phyloP scores from a whole-genome alignment of 1,284 basidiomycete genomes.

The Tilletiaria anomala region DNA sequence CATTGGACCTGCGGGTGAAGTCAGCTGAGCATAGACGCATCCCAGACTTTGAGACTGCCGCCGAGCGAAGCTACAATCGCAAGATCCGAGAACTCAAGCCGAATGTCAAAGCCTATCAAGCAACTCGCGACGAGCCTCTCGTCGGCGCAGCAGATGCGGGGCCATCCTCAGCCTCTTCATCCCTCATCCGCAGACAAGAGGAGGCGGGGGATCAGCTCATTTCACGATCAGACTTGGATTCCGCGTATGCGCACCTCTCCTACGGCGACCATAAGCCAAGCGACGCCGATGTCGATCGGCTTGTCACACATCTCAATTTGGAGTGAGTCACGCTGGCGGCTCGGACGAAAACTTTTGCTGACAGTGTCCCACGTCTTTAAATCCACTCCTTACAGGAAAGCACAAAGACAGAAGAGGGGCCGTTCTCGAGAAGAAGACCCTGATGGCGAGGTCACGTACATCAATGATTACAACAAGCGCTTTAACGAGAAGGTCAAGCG shows the following conservation, averaged over 20 bases:
- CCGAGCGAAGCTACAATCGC: constrained; percentile 76
- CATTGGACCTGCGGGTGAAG: too few species aligned
- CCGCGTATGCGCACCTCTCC: constrained; percentile 44
- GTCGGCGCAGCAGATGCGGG: background rate
- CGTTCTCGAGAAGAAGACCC: constrained; percentile 76
- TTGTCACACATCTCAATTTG: constrained; percentile 77
- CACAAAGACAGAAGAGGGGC: constrained; percentile 72
- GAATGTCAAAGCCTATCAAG: constrained; percentile 66
- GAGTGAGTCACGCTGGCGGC: constrained; percentile 55
- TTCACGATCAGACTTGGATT: too few species aligned
- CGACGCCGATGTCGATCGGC: constrained; percentile 84
- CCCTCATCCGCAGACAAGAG: too few species aligned
- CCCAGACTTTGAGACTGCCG: constrained; percentile 73
- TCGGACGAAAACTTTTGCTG: too few species aligned
- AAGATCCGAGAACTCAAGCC: constrained; percentile 73
- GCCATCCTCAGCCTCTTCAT: background rate
- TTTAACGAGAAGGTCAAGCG: constrained; percentile 98
- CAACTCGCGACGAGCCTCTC: background rate
- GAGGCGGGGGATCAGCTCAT: too few species aligned
- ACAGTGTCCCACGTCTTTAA: too few species aligned
- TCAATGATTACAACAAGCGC: constrained; percentile 92
- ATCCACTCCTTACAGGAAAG: background rate
- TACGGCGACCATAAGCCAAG: constrained; percentile 87
- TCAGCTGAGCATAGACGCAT: background rate
- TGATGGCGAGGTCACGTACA: constrained; percentile 91